Evolutionary conservation across 192 early-diverging fungal species (phyloP).

Genomic region (Helicostylum pulchrum): DNA sequence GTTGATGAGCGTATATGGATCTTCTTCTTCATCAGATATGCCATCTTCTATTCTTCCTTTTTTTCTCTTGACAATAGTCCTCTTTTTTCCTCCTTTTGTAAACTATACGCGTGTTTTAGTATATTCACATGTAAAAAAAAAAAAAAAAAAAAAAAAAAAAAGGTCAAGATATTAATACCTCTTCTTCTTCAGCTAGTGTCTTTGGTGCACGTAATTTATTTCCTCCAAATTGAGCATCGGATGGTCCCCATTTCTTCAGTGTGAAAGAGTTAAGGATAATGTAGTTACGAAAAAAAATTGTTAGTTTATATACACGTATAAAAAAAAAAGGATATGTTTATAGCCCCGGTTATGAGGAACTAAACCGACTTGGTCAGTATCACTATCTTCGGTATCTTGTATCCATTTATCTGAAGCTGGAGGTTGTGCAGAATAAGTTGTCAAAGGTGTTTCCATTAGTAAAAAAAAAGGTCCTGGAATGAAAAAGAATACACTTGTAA

Average conservation of each 20-base stretch:
- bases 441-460: background rate
- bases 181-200: conserved; percentile 27
- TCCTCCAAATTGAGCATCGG: conserved; percentile 40
- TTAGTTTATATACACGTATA: background rate
- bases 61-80: conserved; percentile 37
- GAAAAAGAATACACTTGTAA: background rate
- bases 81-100: conserved; percentile 38
- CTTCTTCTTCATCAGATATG: conserved; percentile 49
- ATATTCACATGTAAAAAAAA: too few relatives aligned
- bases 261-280: conserved; percentile 30
- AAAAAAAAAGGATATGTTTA: conserved; percentile 51
- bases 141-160: conserved; percentile 5
- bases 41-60: conserved; percentile 24
- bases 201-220: conserved; percentile 46
- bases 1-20: conserved; percentile 63
- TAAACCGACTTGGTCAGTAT: conserved; percentile 43
- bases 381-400: conserved; percentile 31
- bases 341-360: conserved; percentile 67
- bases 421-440: background rate
- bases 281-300: background rate
- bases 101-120: conserved; percentile 24
- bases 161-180: conserved; percentile 5
- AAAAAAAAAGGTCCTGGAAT: background rate
- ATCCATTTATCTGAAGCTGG: conserved; percentile 32
- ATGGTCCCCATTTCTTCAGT: conserved; percentile 54